phyloP scores from a whole-genome alignment of 768 basidiomycete genomes.

The Tulasnella sp. region DNA sequence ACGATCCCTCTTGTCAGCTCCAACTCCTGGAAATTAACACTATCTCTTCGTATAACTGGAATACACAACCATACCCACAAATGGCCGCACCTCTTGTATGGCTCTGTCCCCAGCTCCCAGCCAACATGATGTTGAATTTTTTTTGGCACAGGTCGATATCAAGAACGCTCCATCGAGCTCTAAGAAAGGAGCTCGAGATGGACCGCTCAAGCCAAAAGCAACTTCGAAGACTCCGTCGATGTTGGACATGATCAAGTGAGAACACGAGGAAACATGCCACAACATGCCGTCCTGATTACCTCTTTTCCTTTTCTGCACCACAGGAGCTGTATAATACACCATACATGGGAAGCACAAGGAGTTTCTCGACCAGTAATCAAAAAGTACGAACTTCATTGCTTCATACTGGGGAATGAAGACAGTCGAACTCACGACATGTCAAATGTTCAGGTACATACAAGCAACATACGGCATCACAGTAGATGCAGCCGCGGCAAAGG shows the following conservation, averaged over 20 bases:
- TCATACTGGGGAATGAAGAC: not conserved
- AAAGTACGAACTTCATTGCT: conserved; percentile 8
- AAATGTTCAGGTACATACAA: conserved; percentile 14
- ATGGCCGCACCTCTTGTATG: not conserved
- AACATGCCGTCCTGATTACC: not conserved
- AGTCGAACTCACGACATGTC: not conserved
- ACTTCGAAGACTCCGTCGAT: not conserved
- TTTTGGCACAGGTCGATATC: not conserved
- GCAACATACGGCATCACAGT: conserved; percentile 10
- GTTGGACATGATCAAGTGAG: conserved; percentile 15
- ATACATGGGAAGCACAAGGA: conserved; percentile 19
- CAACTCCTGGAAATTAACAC: not conserved
- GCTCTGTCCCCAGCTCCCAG: not conserved
- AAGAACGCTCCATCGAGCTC: not conserved
- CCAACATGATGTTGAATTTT: not conserved
- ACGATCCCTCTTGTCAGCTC: not conserved
- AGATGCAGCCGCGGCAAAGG: conserved; percentile 20
- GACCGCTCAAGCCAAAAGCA: conserved; percentile 2
- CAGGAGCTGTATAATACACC: conserved; percentile 23
- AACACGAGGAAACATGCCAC: not conserved
- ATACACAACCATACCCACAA: not conserved
- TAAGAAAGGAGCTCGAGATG: conserved; percentile 3
- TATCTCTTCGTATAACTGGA: not conserved
- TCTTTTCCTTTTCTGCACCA: not conserved
- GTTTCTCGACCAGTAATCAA: conserved; percentile 30